Percentiles rank a stretch among this genome's conserved stretches.
phyloP scores from a whole-genome alignment of 176 grass and related monocot genomes.

The Eremochloa ophiuroides region DNA sequence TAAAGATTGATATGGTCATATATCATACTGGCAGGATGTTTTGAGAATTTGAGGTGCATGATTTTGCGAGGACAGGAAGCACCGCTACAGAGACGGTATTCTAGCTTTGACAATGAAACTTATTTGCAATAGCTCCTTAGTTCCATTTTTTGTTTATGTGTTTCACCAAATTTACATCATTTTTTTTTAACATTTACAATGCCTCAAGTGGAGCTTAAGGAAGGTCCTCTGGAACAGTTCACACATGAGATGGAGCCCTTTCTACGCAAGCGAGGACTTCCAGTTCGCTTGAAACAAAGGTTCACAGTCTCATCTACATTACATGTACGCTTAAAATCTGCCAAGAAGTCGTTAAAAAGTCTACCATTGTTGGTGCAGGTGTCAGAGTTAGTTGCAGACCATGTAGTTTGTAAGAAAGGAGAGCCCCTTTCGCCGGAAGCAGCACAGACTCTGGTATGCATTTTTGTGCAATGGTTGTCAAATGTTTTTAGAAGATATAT shows the following conservation, averaged over 20 bases:
- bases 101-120: background rate
- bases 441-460: constrained; percentile 62
- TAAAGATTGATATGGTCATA: no score
- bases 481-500: background rate
- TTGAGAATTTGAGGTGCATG: no score
- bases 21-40: no score
- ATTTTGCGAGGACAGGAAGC: constrained; percentile 83
- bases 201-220: constrained; percentile 77
- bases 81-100: constrained; percentile 66
- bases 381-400: constrained; percentile 78
- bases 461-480: background rate
- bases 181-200: background rate
- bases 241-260: constrained; percentile 97
- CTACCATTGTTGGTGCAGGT: constrained; percentile 32
- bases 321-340: background rate
- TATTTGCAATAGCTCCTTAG: background rate
- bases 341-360: background rate
- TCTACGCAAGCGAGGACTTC: constrained; percentile 76
- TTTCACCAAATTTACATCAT: background rate
- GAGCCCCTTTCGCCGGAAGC: constrained; percentile 78
- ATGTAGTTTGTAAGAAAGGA: constrained; percentile 87
- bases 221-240: constrained; percentile 91
- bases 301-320: constrained; percentile 29
- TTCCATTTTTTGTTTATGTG: background rate
- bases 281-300: constrained; percentile 90